Conservation (phyloP, 768 basidiomycete genomes). For the Favolaschia claudopus region DNA sequence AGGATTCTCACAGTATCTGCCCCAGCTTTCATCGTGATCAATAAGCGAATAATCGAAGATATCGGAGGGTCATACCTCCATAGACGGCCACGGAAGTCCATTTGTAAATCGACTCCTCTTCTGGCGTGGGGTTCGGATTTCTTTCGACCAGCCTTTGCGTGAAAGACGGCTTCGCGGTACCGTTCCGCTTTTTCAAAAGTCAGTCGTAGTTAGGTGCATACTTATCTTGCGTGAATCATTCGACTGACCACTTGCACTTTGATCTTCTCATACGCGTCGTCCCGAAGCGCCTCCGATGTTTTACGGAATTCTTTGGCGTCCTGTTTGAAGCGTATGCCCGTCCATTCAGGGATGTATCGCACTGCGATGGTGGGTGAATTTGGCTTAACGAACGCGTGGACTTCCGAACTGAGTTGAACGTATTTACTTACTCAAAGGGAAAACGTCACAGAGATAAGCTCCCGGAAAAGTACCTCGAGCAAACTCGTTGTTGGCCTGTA, state of each 20-base stretch:
- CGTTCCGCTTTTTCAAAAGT: not conserved
- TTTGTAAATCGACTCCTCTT: not conserved
- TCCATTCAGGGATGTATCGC: slow-evolving; percentile 8
- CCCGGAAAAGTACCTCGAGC: not conserved
- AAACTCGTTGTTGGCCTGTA: not conserved
- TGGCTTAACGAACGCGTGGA: too few relatives aligned
- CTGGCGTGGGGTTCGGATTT: not conserved
- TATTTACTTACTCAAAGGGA: not conserved
- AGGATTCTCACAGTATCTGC: not conserved
- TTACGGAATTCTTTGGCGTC: not conserved
- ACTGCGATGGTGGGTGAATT: not conserved
- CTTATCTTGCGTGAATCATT: too few relatives aligned
- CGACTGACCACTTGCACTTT: not conserved
- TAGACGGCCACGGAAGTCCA: not conserved
- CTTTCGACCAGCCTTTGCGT: not conserved
- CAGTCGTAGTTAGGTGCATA: not conserved
- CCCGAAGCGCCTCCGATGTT: not conserved
- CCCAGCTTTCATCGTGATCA: too few relatives aligned
- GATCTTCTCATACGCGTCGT: not conserved
- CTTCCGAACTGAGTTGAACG: not conserved
- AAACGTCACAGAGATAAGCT: slow-evolving; percentile 2
- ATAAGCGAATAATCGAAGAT: too few relatives aligned
- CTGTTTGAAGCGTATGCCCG: not conserved
- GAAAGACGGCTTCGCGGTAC: slow-evolving; percentile 5
- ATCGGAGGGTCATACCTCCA: not conserved